phyloP scores from a whole-genome alignment of 345 rosid species.

The Camelina sativa region DNA sequence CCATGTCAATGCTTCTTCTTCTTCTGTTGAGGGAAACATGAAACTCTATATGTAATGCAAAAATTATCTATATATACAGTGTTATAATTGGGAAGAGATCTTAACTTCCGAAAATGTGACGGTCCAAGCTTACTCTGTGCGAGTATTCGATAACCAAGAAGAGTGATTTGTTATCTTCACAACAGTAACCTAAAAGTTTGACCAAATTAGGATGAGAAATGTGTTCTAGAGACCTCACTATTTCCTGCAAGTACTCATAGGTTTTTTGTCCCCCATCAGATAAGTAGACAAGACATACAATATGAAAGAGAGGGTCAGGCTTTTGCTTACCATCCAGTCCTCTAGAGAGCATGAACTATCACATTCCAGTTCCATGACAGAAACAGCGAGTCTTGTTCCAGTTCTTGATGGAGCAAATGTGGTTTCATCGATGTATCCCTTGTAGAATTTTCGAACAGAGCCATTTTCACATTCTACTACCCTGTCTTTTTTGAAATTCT shows the following conservation, averaged over 20 bases:
- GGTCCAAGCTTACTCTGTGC: slow-evolving; percentile 11
- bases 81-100: background rate
- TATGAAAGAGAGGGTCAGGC: background rate
- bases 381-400: background rate
- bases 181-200: slow-evolving; percentile 21
- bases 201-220: slow-evolving; percentile 24
- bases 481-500: background rate
- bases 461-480: background rate
- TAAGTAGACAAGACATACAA: background rate
- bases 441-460: background rate
- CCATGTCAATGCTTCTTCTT: slow-evolving; percentile 23
- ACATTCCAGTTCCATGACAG: slow-evolving; percentile 2
- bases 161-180: slow-evolving; percentile 4
- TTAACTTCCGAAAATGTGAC: slow-evolving; percentile 21
- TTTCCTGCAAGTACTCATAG: slow-evolving; percentile 10
- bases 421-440: slow-evolving; percentile 1
- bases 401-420: background rate
- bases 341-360: background rate
- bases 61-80: background rate
- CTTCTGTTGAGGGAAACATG: slow-evolving; percentile 23
- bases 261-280: background rate
- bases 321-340: background rate
- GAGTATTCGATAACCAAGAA: slow-evolving; percentile 20
- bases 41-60: background rate
- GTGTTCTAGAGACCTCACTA: background rate